A percentile compares a stretch with the other conserved stretches of the same genome.
phyloP scores from a whole-genome alignment of 345 rosid genomes.

The Camelina laxa region DNA sequence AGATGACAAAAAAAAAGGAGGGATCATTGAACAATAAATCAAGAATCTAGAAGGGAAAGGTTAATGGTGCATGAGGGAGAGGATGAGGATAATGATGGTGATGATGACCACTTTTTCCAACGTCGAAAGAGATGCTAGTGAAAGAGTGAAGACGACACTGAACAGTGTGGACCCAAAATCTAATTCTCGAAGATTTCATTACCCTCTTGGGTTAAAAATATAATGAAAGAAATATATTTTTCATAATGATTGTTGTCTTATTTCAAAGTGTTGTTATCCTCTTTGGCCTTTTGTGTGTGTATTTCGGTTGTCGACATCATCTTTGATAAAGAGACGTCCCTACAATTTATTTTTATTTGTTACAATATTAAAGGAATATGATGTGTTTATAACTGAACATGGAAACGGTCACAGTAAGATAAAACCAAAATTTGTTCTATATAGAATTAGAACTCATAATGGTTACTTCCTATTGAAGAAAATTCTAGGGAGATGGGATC shows the following conservation, averaged over 20 bases:
- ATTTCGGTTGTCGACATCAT: slow-evolving; percentile 13
- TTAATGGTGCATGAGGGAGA: slow-evolving; percentile 22
- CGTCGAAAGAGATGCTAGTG: slow-evolving; percentile 33
- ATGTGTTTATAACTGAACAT: not conserved
- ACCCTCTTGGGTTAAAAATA: not conserved
- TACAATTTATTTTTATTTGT: not conserved
- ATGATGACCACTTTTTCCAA: slow-evolving; percentile 30
- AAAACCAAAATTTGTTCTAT: not conserved
- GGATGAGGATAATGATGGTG: not conserved
- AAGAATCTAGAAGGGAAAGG: not conserved
- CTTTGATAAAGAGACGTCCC: slow-evolving; percentile 8
- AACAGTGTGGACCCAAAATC: slow-evolving; percentile 29
- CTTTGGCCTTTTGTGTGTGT: slow-evolving; percentile 13
- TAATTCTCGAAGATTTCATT: slow-evolving; percentile 30
- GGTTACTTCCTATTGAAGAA: not conserved
- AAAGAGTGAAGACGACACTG: slow-evolving; percentile 4
- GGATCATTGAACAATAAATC: not conserved
- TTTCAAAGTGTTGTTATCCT: slow-evolving; percentile 2
- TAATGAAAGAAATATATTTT: slow-evolving; percentile 7
- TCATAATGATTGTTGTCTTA: slow-evolving; percentile 14
- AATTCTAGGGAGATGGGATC: not conserved
- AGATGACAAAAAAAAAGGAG: not conserved
- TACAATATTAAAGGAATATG: not conserved
- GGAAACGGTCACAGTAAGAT: not conserved
- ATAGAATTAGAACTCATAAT: not conserved